Percentiles rank a stretch among this genome's conserved stretches.
These are phyloP conservation scores for Fusarium nygamai DNA, from an alignment of 2,329 filamentous ascomycete genomes.

Conservation along the genomic window DNA sequence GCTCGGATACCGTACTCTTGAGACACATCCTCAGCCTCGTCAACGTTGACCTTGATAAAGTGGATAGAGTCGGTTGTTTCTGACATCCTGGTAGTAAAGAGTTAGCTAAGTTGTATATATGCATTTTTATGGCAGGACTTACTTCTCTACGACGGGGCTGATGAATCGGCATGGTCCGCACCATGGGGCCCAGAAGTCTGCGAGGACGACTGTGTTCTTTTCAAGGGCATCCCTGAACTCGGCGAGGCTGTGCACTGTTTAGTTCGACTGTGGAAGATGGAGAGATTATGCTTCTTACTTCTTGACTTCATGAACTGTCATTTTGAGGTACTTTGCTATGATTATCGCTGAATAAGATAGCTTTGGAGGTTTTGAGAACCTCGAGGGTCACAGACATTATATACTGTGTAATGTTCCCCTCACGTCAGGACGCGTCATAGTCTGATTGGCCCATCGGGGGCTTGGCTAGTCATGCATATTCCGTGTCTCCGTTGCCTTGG, in stretches of 20 bases:
- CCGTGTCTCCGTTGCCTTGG: not conserved
- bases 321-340: not conserved
- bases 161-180: slow-evolving; percentile 13
- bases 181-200: slow-evolving; percentile 17
- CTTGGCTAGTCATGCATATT: not conserved
- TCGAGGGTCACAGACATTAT: not conserved
- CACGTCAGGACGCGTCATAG: not conserved
- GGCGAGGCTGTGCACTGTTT: not conserved
- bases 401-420: not conserved
- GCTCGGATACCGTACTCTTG: not conserved
- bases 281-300: not conserved
- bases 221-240: not conserved
- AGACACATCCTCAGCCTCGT: not conserved
- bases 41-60: slow-evolving; percentile 1
- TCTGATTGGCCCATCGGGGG: not conserved
- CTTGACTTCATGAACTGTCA: not conserved
- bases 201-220: not conserved
- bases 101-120: not conserved
- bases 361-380: not conserved
- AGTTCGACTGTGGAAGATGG: fast-evolving
- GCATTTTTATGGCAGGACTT: not conserved
- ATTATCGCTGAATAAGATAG: not conserved
- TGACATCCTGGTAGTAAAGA: not conserved
- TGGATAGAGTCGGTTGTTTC: fast-evolving
- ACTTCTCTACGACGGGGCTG: not conserved